Percentiles rank a stretch among this genome's conserved stretches.
phyloP scores from a whole-genome alignment of 2,329 filamentous ascomycete species.

The Chaetomiaceae sp. region DNA sequence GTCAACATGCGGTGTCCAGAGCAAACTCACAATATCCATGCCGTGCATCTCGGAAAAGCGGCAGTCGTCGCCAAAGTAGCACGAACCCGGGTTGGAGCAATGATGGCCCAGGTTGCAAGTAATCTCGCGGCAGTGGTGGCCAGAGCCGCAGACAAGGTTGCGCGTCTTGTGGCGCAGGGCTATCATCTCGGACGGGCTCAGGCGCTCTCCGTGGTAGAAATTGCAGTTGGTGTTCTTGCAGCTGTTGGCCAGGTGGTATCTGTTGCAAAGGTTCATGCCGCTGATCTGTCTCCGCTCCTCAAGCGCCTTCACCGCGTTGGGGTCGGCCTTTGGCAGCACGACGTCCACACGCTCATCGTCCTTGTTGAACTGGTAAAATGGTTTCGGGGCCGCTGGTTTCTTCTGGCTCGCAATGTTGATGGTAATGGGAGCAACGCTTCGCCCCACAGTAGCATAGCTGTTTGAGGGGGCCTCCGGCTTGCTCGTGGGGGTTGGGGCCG shows the following conservation, averaged over 20 bases:
- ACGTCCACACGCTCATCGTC: constrained; percentile 31
- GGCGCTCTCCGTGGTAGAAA: constrained; percentile 20
- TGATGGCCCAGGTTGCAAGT: constrained; percentile 25
- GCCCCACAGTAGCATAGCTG: constrained; percentile 26
- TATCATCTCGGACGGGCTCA: constrained; percentile 18
- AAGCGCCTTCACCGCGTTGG: constrained; percentile 20
- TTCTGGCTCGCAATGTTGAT: constrained; percentile 30
- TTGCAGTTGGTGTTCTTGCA: constrained; percentile 22
- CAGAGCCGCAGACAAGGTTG: constrained; percentile 16
- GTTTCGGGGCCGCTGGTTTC: constrained; percentile 8
- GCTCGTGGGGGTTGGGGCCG: background rate
- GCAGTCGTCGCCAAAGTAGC: constrained; percentile 21
- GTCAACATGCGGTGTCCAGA: background rate
- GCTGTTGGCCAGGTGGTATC: constrained; percentile 20
- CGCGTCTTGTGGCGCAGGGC: constrained; percentile 22
- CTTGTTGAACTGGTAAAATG: constrained; percentile 30
- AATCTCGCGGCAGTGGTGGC: constrained; percentile 18
- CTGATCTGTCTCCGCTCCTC: constrained; percentile 19
- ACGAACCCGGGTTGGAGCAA: constrained; percentile 21
- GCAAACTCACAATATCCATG: constrained; percentile 23
- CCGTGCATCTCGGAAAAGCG: constrained; percentile 23
- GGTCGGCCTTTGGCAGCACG: constrained; percentile 25
- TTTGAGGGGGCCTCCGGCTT: constrained; percentile 2
- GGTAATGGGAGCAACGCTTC: constrained; percentile 14
- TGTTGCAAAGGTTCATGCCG: constrained; percentile 27